Evolutionary conservation across 73 alveolate genomes (phyloP).

Genomic region (Blepharisma stoltei): DNA sequence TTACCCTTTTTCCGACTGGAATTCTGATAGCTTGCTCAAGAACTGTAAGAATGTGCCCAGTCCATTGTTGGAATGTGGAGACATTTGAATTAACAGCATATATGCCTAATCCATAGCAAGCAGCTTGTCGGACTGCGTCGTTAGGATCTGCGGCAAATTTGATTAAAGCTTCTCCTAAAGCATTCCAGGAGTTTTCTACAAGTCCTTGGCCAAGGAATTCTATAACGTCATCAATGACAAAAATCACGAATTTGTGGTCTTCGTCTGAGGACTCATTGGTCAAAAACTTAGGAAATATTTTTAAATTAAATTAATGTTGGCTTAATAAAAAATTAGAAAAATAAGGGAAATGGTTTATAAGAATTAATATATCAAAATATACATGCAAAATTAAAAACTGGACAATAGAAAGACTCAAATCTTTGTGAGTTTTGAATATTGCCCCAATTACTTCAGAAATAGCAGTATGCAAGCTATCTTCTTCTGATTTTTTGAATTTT

Average conservation of each 20-base stretch:
- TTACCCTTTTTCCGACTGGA: constrained; percentile 44
- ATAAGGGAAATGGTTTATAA: too few species aligned
- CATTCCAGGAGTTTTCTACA: constrained; percentile 58
- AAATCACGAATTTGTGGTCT: constrained; percentile 87
- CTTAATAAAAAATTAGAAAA: too few species aligned
- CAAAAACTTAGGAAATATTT: constrained; percentile 50
- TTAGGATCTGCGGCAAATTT: constrained; percentile 61
- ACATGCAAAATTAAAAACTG: constrained; percentile 35
- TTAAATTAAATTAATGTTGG: constrained; percentile 37
- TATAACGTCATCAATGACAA: constrained; percentile 92
- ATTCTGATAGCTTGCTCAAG: constrained; percentile 49
- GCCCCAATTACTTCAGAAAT: constrained; percentile 80
- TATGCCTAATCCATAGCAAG: constrained; percentile 95
- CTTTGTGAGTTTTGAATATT: constrained; percentile 78
- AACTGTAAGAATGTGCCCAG: constrained; percentile 38
- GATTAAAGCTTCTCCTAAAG: constrained; percentile 63
- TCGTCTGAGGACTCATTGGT: constrained; percentile 38
- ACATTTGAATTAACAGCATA: constrained; percentile 57
- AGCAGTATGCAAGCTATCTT: constrained; percentile 70
- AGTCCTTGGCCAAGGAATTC: constrained; percentile 86
- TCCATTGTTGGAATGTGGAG: constrained; percentile 36
- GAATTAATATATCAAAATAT: constrained; percentile 40
- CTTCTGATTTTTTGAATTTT: constrained; percentile 44
- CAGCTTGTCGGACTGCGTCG: constrained; percentile 89
- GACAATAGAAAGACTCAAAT: constrained; percentile 17